Conservation (phyloP, 2,329 filamentous ascomycete species). For the Xylariaceae sp. region DNA sequence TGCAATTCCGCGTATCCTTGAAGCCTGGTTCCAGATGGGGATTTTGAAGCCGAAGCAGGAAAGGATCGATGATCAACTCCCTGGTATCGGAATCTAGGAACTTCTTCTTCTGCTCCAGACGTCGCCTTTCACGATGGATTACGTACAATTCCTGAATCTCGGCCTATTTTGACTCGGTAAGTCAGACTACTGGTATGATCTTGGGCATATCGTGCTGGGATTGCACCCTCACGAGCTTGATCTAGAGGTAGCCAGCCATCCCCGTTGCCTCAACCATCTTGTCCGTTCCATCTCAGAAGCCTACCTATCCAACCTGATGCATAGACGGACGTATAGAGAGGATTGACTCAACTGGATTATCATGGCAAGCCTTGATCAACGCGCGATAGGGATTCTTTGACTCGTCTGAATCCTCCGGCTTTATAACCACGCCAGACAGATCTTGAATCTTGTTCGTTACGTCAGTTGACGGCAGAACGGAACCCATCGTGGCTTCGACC, state of each 20-base stretch:
- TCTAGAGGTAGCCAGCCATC: background rate
- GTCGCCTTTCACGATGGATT: conserved; percentile 68
- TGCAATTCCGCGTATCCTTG: conserved; percentile 69
- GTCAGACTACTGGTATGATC: background rate
- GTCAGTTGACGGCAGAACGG: conserved; percentile 37
- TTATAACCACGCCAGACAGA: conserved; percentile 45
- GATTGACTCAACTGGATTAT: conserved; percentile 55
- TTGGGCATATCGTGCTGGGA: background rate
- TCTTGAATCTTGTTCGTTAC: conserved; percentile 50
- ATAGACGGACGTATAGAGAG: background rate
- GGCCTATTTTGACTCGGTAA: conserved; percentile 38
- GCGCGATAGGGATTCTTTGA: conserved; percentile 67
- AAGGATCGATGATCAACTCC: conserved; percentile 70
- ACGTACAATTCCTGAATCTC: conserved; percentile 69
- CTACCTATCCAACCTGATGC: background rate
- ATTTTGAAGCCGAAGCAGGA: conserved; percentile 64
- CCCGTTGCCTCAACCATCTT: background rate
- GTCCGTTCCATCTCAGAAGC: background rate
- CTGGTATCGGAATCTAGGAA: conserved; percentile 64
- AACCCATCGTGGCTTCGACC: conserved; percentile 29
- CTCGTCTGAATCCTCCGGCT: conserved; percentile 43
- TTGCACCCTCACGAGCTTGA: background rate
- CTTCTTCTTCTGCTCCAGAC: conserved; percentile 67
- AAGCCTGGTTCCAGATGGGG: conserved; percentile 62
- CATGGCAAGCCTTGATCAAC: conserved; percentile 61